Evolutionary conservation across 192 early-diverging fungal species (phyloP), one percentile per base, ranked within the genome.

Genomic region (Coemansia guatemalensis): DNA sequence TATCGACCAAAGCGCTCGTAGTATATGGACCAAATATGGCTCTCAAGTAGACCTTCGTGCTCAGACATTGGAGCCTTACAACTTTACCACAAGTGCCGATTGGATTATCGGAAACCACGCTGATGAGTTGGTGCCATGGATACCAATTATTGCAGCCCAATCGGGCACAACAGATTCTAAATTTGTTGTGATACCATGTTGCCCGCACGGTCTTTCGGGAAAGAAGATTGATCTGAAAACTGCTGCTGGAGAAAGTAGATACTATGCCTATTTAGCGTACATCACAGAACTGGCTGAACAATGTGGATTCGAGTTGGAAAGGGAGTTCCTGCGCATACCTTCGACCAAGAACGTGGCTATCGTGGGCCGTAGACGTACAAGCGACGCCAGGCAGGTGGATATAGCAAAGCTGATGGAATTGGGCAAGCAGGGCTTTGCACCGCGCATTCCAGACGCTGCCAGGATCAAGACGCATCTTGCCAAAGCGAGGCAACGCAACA

Each of bases 21-120:
- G 88, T 53, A 83, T 93, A 2, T 95, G 93, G 93, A 64, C 76
- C n/a, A 44, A 64, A 8, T 86, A 88, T 62, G 84, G 81, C 11
- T 26, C 20, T 22, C 7, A 30, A 14, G 74, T 82, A 49, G 73
- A 75, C 21, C 67, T 82, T 56, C 62, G 76, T 69, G 89, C 83
- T 26, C 67, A 84, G 56, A 88, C 88, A 0, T 44, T 94, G 4
- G 75, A 85, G 39, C 79, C 79, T 8, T 69, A 63, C 27, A 26
- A 48, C 25, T 73, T 53, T 62, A 21, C 27, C 4, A 48, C 68
- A 3, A 41, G 62, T 25, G 64, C 47, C 1, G 84, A 88, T 58
- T 95, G 92, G 91, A 72, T 95, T 21, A 89, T 95, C 57, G 93
- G 91, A 5, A 95, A 95, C 80, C 93, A 95, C 63, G 88, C 93